Evolutionary conservation across 2,329 filamentous ascomycete genomes (phyloP).

Genomic region (Fusarium neocosmosporiellum): DNA sequence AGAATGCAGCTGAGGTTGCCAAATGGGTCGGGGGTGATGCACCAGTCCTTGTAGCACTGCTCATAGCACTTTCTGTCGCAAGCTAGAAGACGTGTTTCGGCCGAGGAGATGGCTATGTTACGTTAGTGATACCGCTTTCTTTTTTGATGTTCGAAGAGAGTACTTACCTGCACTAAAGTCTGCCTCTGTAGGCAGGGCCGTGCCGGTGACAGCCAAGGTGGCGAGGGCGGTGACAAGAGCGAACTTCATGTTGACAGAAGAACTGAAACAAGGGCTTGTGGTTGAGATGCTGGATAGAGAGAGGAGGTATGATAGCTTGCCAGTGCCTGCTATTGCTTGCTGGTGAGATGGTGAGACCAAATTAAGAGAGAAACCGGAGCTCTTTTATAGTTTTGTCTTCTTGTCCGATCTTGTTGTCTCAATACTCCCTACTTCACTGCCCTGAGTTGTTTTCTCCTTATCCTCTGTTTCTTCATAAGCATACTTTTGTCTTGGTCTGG

Average conservation of each 20-base stretch:
- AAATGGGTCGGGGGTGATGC: not conserved
- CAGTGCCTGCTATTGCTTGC: not conserved
- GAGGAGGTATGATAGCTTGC: not conserved
- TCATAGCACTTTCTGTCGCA: not conserved
- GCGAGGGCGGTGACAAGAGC: not conserved
- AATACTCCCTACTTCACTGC: not conserved
- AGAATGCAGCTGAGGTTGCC: not conserved
- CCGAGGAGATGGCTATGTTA: not conserved
- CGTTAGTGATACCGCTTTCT: not conserved
- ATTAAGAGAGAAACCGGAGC: not conserved
- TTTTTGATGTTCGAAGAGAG: not conserved
- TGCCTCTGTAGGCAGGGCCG: not conserved
- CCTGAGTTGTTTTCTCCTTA: not conserved
- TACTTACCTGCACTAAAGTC: not conserved
- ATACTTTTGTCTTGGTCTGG: not conserved
- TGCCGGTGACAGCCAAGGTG: not conserved
- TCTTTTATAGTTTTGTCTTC: not conserved
- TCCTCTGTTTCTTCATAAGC: not conserved
- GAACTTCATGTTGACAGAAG: not conserved
- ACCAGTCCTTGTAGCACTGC: not conserved
- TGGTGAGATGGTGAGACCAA: not conserved
- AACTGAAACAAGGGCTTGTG: accelerated
- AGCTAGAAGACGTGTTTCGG: not conserved
- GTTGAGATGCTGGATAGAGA: not conserved
- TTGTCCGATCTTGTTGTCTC: not conserved